Percentiles rank a stretch among this genome's conserved stretches.
These are phyloP conservation scores for Turritis glabra DNA, from an alignment of 345 rosid genomes.

Conservation along the genomic window DNA sequence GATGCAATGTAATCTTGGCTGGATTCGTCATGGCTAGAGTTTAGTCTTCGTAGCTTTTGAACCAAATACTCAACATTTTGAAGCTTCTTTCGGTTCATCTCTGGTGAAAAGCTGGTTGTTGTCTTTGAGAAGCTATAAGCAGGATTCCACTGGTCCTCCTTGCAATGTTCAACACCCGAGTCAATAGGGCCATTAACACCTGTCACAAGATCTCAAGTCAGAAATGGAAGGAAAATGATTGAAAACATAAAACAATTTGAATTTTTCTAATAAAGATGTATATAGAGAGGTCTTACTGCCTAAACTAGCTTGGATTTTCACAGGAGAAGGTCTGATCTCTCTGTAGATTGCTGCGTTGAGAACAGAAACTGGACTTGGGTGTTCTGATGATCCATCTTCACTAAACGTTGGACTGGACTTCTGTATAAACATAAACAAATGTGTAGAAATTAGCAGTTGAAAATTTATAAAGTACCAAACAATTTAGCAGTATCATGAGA, in stretches of 20 bases:
- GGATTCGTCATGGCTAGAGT: conserved; percentile 86
- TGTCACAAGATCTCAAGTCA: conserved; percentile 39
- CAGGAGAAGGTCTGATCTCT: conserved; percentile 61
- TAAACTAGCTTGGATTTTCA: conserved; percentile 38
- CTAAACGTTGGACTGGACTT: conserved; percentile 44
- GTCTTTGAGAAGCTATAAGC: conserved; percentile 44
- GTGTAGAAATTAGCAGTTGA: not conserved
- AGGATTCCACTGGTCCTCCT: conserved; percentile 53
- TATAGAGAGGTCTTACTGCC: conserved; percentile 27
- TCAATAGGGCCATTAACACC: conserved; percentile 40
- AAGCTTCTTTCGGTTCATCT: conserved; percentile 75
- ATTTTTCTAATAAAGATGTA: not conserved
- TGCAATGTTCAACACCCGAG: conserved; percentile 41
- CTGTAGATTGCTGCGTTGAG: conserved; percentile 56
- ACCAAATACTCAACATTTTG: conserved; percentile 80
- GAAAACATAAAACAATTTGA: not conserved
- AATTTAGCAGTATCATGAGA: conserved; percentile 20
- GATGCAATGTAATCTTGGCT: conserved; percentile 93
- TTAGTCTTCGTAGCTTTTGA: conserved; percentile 74
- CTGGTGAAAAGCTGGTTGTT: conserved; percentile 48
- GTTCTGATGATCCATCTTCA: conserved; percentile 58
- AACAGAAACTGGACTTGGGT: conserved; percentile 90
- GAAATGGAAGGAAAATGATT: not conserved
- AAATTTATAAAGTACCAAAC: not conserved
- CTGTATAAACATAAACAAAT: conserved; percentile 34